Evolutionary conservation across 176 grass and related monocot species (phyloP).

Genomic region (sorghum (Sorghum bicolor)): DNA sequence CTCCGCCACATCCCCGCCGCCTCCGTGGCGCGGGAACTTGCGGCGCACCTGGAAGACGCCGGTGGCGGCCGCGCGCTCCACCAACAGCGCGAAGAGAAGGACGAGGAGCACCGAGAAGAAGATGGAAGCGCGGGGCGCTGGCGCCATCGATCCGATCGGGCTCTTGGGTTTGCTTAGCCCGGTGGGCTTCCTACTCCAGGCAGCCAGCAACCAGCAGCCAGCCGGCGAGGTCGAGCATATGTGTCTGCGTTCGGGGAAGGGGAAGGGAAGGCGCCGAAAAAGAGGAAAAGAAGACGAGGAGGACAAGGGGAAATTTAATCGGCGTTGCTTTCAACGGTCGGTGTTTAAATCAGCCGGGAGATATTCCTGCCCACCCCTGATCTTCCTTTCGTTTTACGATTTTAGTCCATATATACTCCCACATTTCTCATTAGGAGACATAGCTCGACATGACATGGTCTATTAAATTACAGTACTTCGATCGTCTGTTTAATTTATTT

Average conservation of each 20-base stretch:
- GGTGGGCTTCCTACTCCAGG: not conserved
- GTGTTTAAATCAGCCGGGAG: not conserved
- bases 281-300: not conserved
- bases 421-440: too few species aligned
- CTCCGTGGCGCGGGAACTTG: constrained; percentile 53
- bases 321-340: constrained; percentile 10
- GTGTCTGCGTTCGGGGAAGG: not conserved
- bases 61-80: constrained; percentile 18
- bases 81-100: constrained; percentile 17
- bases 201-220: not conserved
- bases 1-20: not conserved
- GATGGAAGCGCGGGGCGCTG: not conserved
- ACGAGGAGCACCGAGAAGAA: not conserved
- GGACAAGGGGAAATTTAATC: not conserved
- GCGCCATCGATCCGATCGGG: not conserved
- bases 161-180: not conserved
- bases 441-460: too few species aligned
- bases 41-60: constrained; percentile 73
- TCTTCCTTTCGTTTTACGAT: not conserved
- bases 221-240: not conserved
- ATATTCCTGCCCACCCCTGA: not conserved
- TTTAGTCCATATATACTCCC: not conserved
- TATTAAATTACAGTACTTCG: too few species aligned
- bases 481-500: too few species aligned
- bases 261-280: not conserved